Evolutionary conservation across 129 eudicot genomes (phyloP).

Genomic region (Arctium minus): DNA sequence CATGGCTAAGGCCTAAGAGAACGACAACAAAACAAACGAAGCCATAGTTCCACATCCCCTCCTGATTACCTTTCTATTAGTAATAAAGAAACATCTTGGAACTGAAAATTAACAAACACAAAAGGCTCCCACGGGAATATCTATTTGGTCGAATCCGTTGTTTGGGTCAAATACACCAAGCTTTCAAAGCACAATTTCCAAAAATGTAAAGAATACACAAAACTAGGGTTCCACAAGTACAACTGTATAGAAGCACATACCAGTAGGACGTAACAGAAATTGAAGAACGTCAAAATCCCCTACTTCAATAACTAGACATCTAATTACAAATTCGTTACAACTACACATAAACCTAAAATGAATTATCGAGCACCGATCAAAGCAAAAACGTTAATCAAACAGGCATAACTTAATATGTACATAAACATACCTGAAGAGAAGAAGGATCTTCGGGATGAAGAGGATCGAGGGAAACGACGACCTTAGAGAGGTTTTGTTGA

Average conservation of each 20-base stretch:
- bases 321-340: background rate
- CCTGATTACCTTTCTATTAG: background rate
- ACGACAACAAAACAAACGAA: background rate
- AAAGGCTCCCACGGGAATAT: background rate
- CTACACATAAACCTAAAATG: background rate
- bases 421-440: slow-evolving; percentile 44
- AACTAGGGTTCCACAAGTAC: slow-evolving; percentile 8
- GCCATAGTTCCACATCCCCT: background rate
- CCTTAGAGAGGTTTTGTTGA: slow-evolving; percentile 70
- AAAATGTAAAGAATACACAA: slow-evolving; percentile 1
- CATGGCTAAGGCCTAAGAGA: background rate
- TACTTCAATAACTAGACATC: background rate
- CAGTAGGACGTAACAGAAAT: background rate
- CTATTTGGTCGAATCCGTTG: background rate
- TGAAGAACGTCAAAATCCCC: background rate
- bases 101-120: background rate
- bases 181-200: background rate
- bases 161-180: background rate
- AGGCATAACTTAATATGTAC: background rate
- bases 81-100: background rate
- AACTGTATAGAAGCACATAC: background rate
- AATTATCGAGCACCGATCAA: background rate
- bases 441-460: slow-evolving; percentile 54
- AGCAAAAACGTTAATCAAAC: background rate
- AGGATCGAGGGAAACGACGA: slow-evolving; percentile 76